phyloP scores from a whole-genome alignment of 202 grass and related monocot genomes.

The Carex arenaria region DNA sequence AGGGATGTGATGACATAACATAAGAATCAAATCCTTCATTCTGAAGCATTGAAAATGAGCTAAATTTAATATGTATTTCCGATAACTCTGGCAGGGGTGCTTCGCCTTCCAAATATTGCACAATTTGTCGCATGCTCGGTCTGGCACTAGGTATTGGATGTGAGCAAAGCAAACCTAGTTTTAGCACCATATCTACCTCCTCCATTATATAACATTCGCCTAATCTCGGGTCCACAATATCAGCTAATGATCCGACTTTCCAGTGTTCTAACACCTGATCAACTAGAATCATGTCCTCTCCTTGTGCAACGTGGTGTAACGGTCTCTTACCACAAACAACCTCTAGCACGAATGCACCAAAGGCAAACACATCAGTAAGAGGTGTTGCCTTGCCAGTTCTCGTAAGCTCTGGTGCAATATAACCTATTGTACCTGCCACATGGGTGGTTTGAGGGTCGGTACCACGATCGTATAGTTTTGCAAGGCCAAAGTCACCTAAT shows the following conservation, averaged over 20 bases:
- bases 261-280: slow-evolving; percentile 64
- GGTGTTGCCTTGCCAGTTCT: slow-evolving; percentile 42
- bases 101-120: slow-evolving; percentile 59
- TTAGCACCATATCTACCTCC: slow-evolving; percentile 48
- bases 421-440: slow-evolving; percentile 76
- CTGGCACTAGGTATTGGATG: slow-evolving; percentile 41
- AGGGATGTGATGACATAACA: slow-evolving; percentile 24
- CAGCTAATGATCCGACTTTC: slow-evolving; percentile 26
- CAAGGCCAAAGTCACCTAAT: slow-evolving; percentile 67
- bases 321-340: slow-evolving; percentile 63
- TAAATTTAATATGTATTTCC: slow-evolving; percentile 33
- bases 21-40: slow-evolving; percentile 56
- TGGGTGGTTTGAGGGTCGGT: slow-evolving; percentile 57
- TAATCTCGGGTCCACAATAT: slow-evolving; percentile 38
- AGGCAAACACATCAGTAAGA: slow-evolving; percentile 68
- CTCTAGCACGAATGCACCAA: slow-evolving; percentile 58
- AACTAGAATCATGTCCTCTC: slow-evolving; percentile 36
- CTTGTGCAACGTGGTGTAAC: slow-evolving; percentile 20
- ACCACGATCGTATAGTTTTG: slow-evolving; percentile 68
- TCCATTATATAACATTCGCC: slow-evolving; percentile 7
- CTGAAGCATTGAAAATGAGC: slow-evolving; percentile 37
- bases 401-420: slow-evolving; percentile 57
- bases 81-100: slow-evolving; percentile 51
- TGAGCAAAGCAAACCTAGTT: slow-evolving; percentile 60
- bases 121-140: slow-evolving; percentile 61